These are phyloP conservation scores for Aristolochia fimbriata DNA, from an alignment of 164 flowering plant genomes.

Conservation along the genomic window DNA sequence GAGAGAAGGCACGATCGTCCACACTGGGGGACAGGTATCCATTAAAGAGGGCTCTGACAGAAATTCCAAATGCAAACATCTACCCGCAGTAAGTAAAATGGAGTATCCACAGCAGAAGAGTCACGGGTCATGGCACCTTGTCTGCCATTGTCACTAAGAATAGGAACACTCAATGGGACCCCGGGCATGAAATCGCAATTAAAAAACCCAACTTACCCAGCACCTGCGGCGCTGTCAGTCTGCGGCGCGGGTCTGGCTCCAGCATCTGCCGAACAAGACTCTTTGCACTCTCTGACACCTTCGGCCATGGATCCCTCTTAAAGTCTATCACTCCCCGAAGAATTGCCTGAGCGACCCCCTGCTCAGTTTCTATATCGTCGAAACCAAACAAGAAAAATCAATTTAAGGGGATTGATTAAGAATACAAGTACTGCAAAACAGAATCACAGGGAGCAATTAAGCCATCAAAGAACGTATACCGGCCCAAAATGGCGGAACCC, in stretches of 20 bases:
- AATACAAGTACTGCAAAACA: background rate
- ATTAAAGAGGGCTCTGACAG: too few species aligned
- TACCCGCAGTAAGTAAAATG: too few species aligned
- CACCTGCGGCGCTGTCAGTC: constrained; percentile 92
- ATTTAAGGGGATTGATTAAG: background rate
- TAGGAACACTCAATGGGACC: too few species aligned
- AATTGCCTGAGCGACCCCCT: constrained; percentile 93
- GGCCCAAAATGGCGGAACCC: constrained; percentile 96
- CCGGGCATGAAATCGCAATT: background rate
- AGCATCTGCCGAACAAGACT: constrained; percentile 89
- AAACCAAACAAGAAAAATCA: background rate
- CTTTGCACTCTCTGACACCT: constrained; percentile 79
- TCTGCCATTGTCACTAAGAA: too few species aligned
- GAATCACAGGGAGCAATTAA: background rate
- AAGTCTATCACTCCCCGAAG: constrained; percentile 76
- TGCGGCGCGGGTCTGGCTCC: constrained; percentile 68
- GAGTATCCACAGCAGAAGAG: too few species aligned
- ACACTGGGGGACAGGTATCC: too few species aligned
- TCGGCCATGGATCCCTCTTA: constrained; percentile 99
- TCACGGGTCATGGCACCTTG: too few species aligned
- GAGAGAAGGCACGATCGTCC: too few species aligned
- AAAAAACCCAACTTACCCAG: constrained; percentile 50
- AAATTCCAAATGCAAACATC: too few species aligned
- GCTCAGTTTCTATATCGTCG: constrained; percentile 63
- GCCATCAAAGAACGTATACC: constrained; percentile 23